Conservation (phyloP, 805 yeast genomes). For the Candida morakotiae region DNA sequence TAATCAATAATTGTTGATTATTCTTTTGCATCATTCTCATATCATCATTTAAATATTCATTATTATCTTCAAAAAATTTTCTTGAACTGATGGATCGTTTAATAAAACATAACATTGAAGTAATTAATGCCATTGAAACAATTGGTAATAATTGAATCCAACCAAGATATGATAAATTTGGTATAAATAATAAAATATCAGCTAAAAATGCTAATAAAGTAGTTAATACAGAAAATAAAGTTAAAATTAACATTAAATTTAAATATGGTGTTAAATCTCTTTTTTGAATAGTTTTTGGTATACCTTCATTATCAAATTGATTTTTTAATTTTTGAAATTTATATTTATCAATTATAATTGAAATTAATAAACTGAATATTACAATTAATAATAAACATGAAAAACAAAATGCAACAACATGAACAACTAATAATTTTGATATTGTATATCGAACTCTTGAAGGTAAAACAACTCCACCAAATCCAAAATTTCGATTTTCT, state of each 20-base stretch:
- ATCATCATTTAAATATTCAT: slow-evolving; percentile 27
- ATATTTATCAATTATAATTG: slow-evolving; percentile 9
- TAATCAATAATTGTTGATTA: slow-evolving; percentile 10
- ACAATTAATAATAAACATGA: slow-evolving; percentile 17
- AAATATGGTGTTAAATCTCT: slow-evolving; percentile 32
- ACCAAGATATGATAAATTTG: slow-evolving; percentile 75
- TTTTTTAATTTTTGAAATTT: neutral
- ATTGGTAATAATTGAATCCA: slow-evolving; percentile 79
- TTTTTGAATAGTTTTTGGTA: slow-evolving; percentile 6
- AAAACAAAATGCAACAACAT: slow-evolving; percentile 35
- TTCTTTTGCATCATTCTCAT: slow-evolving; percentile 22
- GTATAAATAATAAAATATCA: slow-evolving; percentile 74
- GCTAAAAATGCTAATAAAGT: slow-evolving; percentile 73
- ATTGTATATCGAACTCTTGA: slow-evolving; percentile 35
- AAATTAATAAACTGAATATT: slow-evolving; percentile 8
- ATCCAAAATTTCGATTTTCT: slow-evolving; percentile 3
- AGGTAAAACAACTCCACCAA: slow-evolving; percentile 32
- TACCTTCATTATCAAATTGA: slow-evolving; percentile 5
- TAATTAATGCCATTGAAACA: slow-evolving; percentile 56
- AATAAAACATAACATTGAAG: slow-evolving; percentile 66
- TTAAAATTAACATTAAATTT: slow-evolving; percentile 50
- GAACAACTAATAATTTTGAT: slow-evolving; percentile 39
- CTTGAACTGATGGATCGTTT: slow-evolving; percentile 62
- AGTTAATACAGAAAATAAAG: slow-evolving; percentile 66
- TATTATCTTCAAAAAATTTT: slow-evolving; percentile 30